Evolutionary conservation across 169 alveolate species (phyloP), one percentile per base, ranked within the genome.

Genomic region (Eimeria praecox): DNA sequence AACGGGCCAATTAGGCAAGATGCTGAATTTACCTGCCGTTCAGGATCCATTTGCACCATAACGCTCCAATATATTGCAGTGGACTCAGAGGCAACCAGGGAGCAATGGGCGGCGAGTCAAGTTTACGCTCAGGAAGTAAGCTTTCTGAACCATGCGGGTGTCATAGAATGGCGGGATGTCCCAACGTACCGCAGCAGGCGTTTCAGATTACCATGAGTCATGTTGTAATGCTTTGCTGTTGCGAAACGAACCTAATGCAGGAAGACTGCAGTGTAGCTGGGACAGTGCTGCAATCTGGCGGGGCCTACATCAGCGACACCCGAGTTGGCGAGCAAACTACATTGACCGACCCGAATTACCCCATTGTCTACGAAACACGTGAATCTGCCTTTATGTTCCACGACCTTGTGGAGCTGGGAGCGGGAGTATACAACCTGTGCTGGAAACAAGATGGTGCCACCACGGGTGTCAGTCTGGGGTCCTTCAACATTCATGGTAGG

Each of bases 321-420:
- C 42, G 42, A 35, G 42, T 62, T 24, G 80, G 93, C 20, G 93
- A 87, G 59, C 64, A 22, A 40, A 62, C 33, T 3, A 42, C 42
- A n/a, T 87, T 83, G 20, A 30, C 49, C 16, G 93, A 40, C 35
- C 46, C 93, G 40, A 52, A 46, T 3, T 87, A 87, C 80, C 78
- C 93, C 44, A 87, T 87, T 62, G 8, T 20, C 82, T 87, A 87
- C 64, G 93, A 59, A 14, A 46, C 42, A 6, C 82, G 93, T 18
- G 82, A 87, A 71, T 87, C 93, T 27, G 93, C 73, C 42, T 87
- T 62, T 30, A 59, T 87, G 93, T 87, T 87, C 42, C 82, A 54
- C 52, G 64, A 87, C 24, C 24, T 38, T 56, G 64, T 87, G 46
- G 93, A 87, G 10, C 44, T 62, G 49, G 82, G 78, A n/a, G 93